Evolutionary conservation across 352 stramenopile species (phyloP), one percentile per base, ranked within the genome.

Genomic region (Nothophytophthora sp.): DNA sequence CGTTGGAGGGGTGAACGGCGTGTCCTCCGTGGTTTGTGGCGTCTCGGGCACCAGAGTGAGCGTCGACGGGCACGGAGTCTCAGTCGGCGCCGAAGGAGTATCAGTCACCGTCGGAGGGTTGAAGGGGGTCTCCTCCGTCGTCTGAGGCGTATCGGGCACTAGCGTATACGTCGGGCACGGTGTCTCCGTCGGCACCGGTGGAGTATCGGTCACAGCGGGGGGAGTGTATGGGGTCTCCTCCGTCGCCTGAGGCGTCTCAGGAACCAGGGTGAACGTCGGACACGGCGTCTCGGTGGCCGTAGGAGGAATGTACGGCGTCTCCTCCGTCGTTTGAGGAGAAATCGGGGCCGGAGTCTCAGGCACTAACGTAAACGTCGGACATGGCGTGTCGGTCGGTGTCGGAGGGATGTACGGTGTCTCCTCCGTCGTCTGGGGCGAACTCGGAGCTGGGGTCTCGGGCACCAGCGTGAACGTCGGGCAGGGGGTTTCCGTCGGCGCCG

Each of bases 281-380:
- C 46, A 54, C 19, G 46, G 46, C 3, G 46, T 54, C 6, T 39
- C 34, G 3, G 36, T n/a, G n/a, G n/a, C n/a, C n/a, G n/a, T n/a
- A n/a, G n/a, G n/a, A n/a, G n/a, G n/a, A n/a, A n/a, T n/a, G n/a
- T n/a, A n/a, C 25, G 36, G 55, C 24, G n/a, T 15, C 29, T 50
- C 18, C 23, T 43, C 22, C n/a, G n/a, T n/a, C n/a, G n/a, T n/a
- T n/a, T n/a, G n/a, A n/a, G n/a, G n/a, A n/a, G n/a, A n/a, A n/a
- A n/a, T n/a, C 5, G 53, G 47, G 2, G 49, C 55, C 5, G 41
- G n/a, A 7, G 55, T 64, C 18, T 59, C 48, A 12, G 44, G 38
- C 2, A 59, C 52, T 18, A 63, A 44, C 3, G 47, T 52, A 22
- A 63, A 33, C 4, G 35, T 34, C 16, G 38, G 57, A 24, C 57